A percentile compares a stretch with the other conserved stretches of the same genome.
These are phyloP conservation scores for Thelonectria rubi DNA, from an alignment of 2,329 filamentous ascomycete genomes.

Conservation along the genomic window DNA sequence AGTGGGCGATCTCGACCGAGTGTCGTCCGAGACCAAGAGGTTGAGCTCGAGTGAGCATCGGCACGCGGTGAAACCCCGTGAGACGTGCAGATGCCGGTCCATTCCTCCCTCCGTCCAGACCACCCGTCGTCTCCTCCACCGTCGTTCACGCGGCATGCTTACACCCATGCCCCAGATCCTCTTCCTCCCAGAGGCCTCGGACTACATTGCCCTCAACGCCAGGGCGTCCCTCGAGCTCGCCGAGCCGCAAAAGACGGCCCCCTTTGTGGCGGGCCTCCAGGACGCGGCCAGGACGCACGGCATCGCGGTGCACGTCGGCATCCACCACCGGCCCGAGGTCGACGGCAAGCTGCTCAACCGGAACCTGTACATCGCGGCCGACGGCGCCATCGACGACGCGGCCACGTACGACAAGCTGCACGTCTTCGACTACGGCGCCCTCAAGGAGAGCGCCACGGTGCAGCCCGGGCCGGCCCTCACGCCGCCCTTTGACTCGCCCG, in stretches of 20 bases:
- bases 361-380: slow-evolving; percentile 59
- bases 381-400: slow-evolving; percentile 53
- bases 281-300: slow-evolving; percentile 69
- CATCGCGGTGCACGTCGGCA: slow-evolving; percentile 83
- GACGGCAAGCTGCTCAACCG: slow-evolving; percentile 58
- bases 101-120: slow-evolving; percentile 17
- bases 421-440: slow-evolving; percentile 76
- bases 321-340: slow-evolving; percentile 72
- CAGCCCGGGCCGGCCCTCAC: slow-evolving; percentile 72
- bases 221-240: slow-evolving; percentile 76
- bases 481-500: slow-evolving; percentile 74
- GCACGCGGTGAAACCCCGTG: slow-evolving; percentile 28
- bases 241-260: slow-evolving; percentile 69
- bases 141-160: slow-evolving; percentile 38
- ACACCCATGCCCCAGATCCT: slow-evolving; percentile 63
- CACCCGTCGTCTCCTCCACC: slow-evolving; percentile 6
- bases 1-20: too few relatives aligned
- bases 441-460: slow-evolving; percentile 66
- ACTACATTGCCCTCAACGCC: slow-evolving; percentile 81
- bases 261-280: slow-evolving; percentile 81
- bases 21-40: too few relatives aligned
- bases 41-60: too few relatives aligned
- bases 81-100: slow-evolving; percentile 33
- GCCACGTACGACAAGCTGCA: slow-evolving; percentile 85
- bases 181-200: slow-evolving; percentile 91